Base-by-base conservation (phyloP, 176 grass and related monocot genomes). In the Oryza rufipogon region DNA sequence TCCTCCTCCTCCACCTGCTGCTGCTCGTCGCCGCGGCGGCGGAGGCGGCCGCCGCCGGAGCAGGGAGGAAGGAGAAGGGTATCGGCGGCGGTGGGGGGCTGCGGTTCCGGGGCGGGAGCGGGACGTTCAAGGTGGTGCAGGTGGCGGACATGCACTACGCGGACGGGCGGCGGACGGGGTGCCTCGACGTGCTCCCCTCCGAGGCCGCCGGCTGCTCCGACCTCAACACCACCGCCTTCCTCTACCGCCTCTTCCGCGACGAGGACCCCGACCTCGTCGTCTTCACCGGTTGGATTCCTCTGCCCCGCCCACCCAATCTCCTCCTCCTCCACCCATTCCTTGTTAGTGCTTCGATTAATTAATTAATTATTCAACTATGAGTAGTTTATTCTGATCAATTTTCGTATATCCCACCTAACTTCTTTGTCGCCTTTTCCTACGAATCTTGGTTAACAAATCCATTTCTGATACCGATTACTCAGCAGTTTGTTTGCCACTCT, bases 131-230 rank as follows among this genome's bases (percentile, higher is more conserved):
- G 84, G 90, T 98, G 70, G 80, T 95, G 63, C 92, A 98, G 85
- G 93, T 98, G 69, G 96, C 96, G 33, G 96, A 95, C 86, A 98
- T 98, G 96, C 96, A 98, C 93, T 98, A 93, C 87, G 93, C 83
- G 12, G 51, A 98, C 80, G 96, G 92, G 41, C 71, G 80, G 51
- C 48, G 64, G 73, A 95, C 96, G 48, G 80, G 1, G 46, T 98
- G 96, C 85, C 66, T 87, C 68, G 44, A 98, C 87, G 96, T 98
- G 28, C 82, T 98, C 20, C 85, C 89, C 10, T 63, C 60, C 1
- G 85, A 98, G 91, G 58, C 45, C 58, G 60, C 83, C 33, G 79
- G 85, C 13, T 98, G 93, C 89, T 90, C 96, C 80, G 96, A 98
- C 81, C 93, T 98, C 92, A 98, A 98, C 91, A 98, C 96, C 85